Conservation (phyloP, 805 yeast species). For the Myxozyma mucilagina region DNA sequence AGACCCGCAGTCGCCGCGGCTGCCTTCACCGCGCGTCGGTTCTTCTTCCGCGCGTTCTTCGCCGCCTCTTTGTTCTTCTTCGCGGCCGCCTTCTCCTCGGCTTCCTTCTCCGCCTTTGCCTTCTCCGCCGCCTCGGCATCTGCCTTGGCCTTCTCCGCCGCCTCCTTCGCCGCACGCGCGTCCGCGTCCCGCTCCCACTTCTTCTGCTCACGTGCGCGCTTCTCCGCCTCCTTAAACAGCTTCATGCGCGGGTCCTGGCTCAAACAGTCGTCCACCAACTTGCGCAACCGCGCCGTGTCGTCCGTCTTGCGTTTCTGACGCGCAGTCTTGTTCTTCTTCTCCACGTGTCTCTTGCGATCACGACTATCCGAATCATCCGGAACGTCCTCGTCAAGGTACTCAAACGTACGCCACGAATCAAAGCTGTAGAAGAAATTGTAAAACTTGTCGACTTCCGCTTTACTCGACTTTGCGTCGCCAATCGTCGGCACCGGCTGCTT, state of each 20-base stretch:
- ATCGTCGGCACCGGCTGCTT: conserved; percentile 83
- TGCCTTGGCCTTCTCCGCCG: conserved; percentile 79
- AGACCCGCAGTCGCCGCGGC: conserved; percentile 80
- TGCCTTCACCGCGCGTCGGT: conserved; percentile 81
- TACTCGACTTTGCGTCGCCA: conserved; percentile 67
- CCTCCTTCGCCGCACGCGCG: conserved; percentile 93
- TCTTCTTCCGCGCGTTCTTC: conserved; percentile 87
- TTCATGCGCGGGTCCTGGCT: conserved; percentile 93
- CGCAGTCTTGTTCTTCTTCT: conserved; percentile 93
- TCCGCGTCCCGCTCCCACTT: conserved; percentile 99
- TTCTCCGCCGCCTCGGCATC: conserved; percentile 81
- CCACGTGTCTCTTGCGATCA: conserved; percentile 98
- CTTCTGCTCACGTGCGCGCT: conserved; percentile 88
- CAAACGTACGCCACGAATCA: conserved; percentile 98
- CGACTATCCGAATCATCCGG: conserved; percentile 99
- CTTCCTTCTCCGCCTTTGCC: conserved; percentile 68
- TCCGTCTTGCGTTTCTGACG: conserved; percentile 98
- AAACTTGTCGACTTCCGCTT: conserved; percentile 77
- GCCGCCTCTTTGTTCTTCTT: conserved; percentile 97
- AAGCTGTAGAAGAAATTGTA: conserved; percentile 91
- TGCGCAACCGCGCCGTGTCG: conserved; percentile 86
- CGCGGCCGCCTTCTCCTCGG: conserved; percentile 68
- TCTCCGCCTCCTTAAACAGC: conserved; percentile 88
- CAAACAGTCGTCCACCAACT: conserved; percentile 83
- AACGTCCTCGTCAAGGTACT: conserved; percentile 97